Base-by-base conservation (phyloP, 257 asterid genomes). In the Haberlea rhodopensis region DNA sequence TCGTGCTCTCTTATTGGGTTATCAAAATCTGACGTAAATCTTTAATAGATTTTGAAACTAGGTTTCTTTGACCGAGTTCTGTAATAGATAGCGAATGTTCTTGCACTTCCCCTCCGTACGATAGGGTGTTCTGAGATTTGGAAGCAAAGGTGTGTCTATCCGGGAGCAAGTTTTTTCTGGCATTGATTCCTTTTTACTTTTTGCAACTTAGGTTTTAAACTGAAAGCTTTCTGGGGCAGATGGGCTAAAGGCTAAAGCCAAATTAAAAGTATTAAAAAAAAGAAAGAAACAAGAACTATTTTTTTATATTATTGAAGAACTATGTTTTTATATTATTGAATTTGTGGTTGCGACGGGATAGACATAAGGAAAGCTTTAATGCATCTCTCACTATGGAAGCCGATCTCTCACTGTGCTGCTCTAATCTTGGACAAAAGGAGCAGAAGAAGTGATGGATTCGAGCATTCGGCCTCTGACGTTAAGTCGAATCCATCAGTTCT, bases 301-400 rank as follows among this genome's bases (percentile, higher is more conserved):
- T 52, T 46, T 67, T 70, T 23, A 63, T 81, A 75, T 72, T 66
- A 67, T 53, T 64, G 59, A 68, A n/a, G n/a, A n/a, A n/a, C n/a
- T n/a, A n/a, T n/a, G n/a, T n/a, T n/a, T n/a, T n/a, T n/a, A n/a
- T n/a, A n/a, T n/a, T n/a, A 71, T 73, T 66, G n/a, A n/a, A n/a
- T 76, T 71, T 57, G 72, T 70, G 46, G 5, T 13, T 43, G 51
- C 18, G 43, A 10, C n/a, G 34, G 25, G 6, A 53, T 48, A 45
- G 40, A 64, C 51, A 43, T 7, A 43, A 62, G 52, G 65, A 57
- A 71, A 76, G 87, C 70, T 81, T 80, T 78, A 75, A 94, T 94
- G 99, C 99, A 90, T 94, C 74, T 94, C 79, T 83, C 96, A 80
- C 85, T 94, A 74, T 94, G 97, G 99, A 94, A 90, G 81, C 96